Evolutionary conservation across 805 yeast genomes (phyloP), one percentile per base, ranked within the genome.

Genomic region (Zygosaccharomyces bisporus): DNA sequence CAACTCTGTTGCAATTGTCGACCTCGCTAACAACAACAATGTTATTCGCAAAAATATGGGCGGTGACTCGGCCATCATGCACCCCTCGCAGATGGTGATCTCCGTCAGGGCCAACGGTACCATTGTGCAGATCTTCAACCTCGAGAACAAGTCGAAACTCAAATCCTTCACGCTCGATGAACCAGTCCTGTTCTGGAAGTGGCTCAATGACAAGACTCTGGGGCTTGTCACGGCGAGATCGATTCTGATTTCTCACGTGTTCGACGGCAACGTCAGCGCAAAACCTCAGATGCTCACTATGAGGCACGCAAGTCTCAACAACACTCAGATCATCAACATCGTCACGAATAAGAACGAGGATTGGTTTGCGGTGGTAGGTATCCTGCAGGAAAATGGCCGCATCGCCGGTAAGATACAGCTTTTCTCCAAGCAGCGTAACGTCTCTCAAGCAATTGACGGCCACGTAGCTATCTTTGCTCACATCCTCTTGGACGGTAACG

Each of bases 41-140:
- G 80, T 90, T 49, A 83, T 86, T 17, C 81, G 95, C 62, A 91
- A 93, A 69, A 85, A 86, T 66, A 93, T 93, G 96, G 77, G 86
- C 44, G 99, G 99, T 35, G 99, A 93, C 69, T 86, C 89, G 51
- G 98, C 97, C 40, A 93, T 93, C 63, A 82, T 93, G 93, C 95
- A 89, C 67, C 98, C 99, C 25, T 61, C 70, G n/a, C 80, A 83
- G 66, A 81, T 84, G 68, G 88, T 90, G 51, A 89, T 93, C 57
- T 88, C 96, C 12, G 79, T 93, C 53, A 80, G 98, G 63, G 98
- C 98, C 34, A 93, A 89, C 61, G 96, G 96, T 54, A 89, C 96
- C 39, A 90, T 96, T 31, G 77, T 93, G 50, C 99, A 89, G 70
- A 86, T 93, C 55, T 95, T 93, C 71, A 86, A 93, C 68, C 75